phyloP scores from a whole-genome alignment of 768 basidiomycete genomes.

The Tubosaeta sp. region DNA sequence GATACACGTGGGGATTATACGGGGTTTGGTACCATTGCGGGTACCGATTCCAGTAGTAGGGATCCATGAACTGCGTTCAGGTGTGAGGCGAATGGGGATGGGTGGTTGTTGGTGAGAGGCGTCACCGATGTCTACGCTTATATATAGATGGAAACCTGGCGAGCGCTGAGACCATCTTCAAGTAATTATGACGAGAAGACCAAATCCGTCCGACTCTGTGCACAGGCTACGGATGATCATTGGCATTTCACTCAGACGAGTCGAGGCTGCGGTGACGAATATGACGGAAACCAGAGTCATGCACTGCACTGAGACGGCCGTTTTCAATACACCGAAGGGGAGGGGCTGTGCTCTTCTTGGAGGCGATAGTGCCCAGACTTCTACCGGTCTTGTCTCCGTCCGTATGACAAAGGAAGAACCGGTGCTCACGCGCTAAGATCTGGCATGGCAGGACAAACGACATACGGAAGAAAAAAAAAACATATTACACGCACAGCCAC shows the following conservation, averaged over 20 bases:
- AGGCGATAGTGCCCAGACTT: too few relatives aligned
- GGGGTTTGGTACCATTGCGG: constrained; percentile 23
- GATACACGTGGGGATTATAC: constrained; percentile 30
- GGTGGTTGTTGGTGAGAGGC: neutral
- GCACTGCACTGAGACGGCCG: neutral
- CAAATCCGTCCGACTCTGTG: constrained; percentile 6
- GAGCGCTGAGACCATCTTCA: constrained; percentile 6
- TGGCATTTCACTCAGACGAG: neutral
- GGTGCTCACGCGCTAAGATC: too few relatives aligned
- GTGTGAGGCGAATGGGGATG: constrained; percentile 2
- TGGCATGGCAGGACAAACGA: too few relatives aligned
- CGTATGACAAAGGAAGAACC: too few relatives aligned
- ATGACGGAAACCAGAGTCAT: constrained; percentile 2
- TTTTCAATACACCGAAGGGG: neutral
- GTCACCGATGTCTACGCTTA: constrained; percentile 1
- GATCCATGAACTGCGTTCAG: constrained; percentile 18
- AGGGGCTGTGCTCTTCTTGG: neutral
- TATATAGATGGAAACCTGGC: constrained; percentile 1
- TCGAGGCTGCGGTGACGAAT: neutral
- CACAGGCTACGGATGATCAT: neutral
- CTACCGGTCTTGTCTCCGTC: too few relatives aligned
- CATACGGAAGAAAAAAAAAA: too few relatives aligned
- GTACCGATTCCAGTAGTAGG: constrained; percentile 14
- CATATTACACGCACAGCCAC: neutral
- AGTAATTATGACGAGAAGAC: neutral